Base-by-base conservation (phyloP, 1,284 basidiomycete species). In the Nidula niveotomentosa region DNA sequence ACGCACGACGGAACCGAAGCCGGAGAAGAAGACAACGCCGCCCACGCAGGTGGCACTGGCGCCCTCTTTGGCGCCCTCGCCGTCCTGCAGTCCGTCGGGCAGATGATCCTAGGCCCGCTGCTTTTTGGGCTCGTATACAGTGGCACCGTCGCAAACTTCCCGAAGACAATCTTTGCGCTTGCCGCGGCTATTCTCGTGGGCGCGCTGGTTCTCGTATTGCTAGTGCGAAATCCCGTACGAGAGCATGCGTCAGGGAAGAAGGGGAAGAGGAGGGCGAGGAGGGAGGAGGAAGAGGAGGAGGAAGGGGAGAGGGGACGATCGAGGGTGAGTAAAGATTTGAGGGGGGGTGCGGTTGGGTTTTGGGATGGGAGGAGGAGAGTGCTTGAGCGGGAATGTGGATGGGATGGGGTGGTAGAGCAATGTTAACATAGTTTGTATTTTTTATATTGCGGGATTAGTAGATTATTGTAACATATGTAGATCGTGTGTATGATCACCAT, bases 51-150 rank as follows among this genome's bases (percentile, higher is more conserved):
- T 3, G 76, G 74, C 13, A 69, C 74, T 3, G 86, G 88, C 1
- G 76, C 78, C 58, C 64, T 91, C 35, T 87, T 91, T 59, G 85
- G 86, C 36, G 87, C 87, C 1, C 72, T 91, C 45, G 81, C 86
- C 33, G 77, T 88, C 45, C 63, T 91, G 60, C 84, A 89, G 56
- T 81, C 87, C 0, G 67, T 81, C 3, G 84, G 85, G 13, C 81
- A 84, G 66, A 84, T 81, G 73, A 88, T 91, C 56, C 64, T 90
- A 46, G 86, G 84, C 51, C 89, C 90, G 0, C 69, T 90, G 64
- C 53, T 90, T 8, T 91, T 91, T 62, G 88, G 85, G 7, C 49
- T 86, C 53, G 71, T 91, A 41, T 91, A 88, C 70, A 81, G 83
- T 59, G 70, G 67, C 53, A 89, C 88, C 2, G 88, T 91, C 23